Evolutionary conservation across 495 filamentous ascomycete species (phyloP), one percentile per base, ranked within the genome.

Genomic region (Tuber calosporum): DNA sequence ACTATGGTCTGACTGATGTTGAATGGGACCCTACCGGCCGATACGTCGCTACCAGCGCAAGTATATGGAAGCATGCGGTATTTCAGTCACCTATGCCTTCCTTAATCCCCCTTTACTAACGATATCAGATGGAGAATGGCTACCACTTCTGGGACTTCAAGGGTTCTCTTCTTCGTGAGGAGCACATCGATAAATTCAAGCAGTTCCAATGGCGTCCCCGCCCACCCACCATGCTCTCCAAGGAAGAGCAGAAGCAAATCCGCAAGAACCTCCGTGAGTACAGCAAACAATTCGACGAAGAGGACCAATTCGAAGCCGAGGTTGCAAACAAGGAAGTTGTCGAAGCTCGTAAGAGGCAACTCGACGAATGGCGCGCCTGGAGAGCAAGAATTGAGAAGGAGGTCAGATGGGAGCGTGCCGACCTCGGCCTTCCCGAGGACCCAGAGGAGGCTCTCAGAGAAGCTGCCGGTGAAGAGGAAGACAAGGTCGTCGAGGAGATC

Each of bases 241-340:
- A 93, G 83, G 92, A 97, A 77, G 93, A 97, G 86, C 94, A 97
- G 86, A 97, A 97, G 87, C 86, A 90, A 79, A 93, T 97, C 81
- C 96, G 96, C 85, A 97, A 96, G 89, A 98, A 97, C 85, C 90
- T 99, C 67, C 91, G 94, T 67, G 95, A 98, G 84, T 98, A 97
- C 88, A 91, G 89, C 81, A 91, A 91, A 83, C 85, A 92, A 72
- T 99, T 99, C 85, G 96, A 98, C 74, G 92, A 95, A 84, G 92
- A 97, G 83, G 95, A 98, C 83, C 88, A 90, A 77, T 92, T 93
- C 77, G 93, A 93, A 77, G 92, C 93, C 83, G 92, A 92, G 77
- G 92, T 92, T 72, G 95, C 94, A 80, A 94, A 97, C 84, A 89
- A 93, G 68, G 94, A 93, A 70, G 92, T 98, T 45, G 91, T 99